Base-by-base conservation (phyloP, 306 rosid genomes). In the Macrotyloma uniflorum region DNA sequence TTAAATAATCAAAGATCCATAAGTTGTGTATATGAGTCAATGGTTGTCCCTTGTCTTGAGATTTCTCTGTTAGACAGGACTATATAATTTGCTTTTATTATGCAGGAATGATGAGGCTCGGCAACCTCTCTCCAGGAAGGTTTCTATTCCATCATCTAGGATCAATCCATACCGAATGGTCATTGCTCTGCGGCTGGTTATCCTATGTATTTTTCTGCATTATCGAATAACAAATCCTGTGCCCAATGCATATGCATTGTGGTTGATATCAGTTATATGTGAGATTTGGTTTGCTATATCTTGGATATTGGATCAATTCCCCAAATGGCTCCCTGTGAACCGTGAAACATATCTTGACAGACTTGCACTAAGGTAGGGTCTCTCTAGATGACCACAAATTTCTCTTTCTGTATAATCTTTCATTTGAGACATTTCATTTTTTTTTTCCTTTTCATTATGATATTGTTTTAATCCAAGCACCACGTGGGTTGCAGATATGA, bases 201-300 rank as follows among this genome's bases (percentile, higher is more conserved):
- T 93, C 68, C 88, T 93, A 50, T 82, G 87, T 57, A 83, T 93
- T 78, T 93, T 93, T 88, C 83, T 93, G 91, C 96, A 93, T 72
- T 93, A 93, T 53, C 96, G 98, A 63, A 71, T 93, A 64, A 93
- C 96, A 42, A 93, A 93, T 81, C 98, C 98, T 45, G 98, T 93
- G 59, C 87, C 74, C 71, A 93, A 93, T 89, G 98, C 98, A 33
- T 93, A 76, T 67, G 90, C 94, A 16, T 68, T 93, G 81, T 93
- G 98, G 98, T 76, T 93, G 68, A 81, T 93, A 79, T 93, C 98
- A 7, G 98, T 93, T 76, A 93, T 93, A 22, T 93, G 98, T 79
- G 98, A 93, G 94, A 88, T 93, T 77, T 93, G 98, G 98, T 93
- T 93, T 66, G 98, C 98, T 32, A 85, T 93, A 2, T 93, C 98